Base-by-base conservation (phyloP, 2,329 filamentous ascomycete species). In the Rutstroemia sydowiana region DNA sequence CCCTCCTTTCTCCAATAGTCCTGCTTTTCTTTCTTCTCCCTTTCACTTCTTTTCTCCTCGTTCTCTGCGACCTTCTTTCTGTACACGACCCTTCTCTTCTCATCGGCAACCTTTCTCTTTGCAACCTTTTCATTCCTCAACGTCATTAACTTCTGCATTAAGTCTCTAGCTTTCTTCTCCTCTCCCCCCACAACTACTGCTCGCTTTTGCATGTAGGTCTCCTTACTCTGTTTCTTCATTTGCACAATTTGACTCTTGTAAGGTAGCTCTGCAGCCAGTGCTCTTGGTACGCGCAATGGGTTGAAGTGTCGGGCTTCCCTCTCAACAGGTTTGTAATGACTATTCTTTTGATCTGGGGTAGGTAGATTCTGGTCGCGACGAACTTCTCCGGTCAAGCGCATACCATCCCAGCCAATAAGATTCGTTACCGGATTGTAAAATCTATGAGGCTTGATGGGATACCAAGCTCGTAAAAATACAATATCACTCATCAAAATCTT, bases 401-500 rank as follows among this genome's bases (percentile, higher is more conserved):
- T 98, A 50, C 85, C 83, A 64, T 86, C 81, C 93, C 93, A 97
- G 9, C 73, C 88, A 54, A 97, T 78, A 36, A 97, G 79, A 70
- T 98, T 95, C 54, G 89, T 93, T 50, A 95, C 91, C 1, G 90
- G 88, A 70, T 97, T 96, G 76, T 96, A 96, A 79, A 95, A 98
- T 53, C 91, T 85, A 69, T 90, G 90, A 1, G 93, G 93, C 65
- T 90, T 90, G 69, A 98, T 84, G 9, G 93, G 89, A 70, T 95
- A 97, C 95, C 95, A 98, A 2, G 93, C 92, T 45, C 93, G 82
- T 36, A 98, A 73, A 75, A 98, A 97, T 56, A 97, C 87, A 60
- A 98, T 95, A 68, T 98, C 93, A 69, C 84, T 89, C 79, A 95
- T 90, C 47, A 98, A 77, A 56, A 98, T 88, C 74, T 97, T 98